Percentiles rank a stretch among this genome's conserved stretches.
phyloP scores from a whole-genome alignment of 2,329 filamentous ascomycete species.

The Claviceps monticola region DNA sequence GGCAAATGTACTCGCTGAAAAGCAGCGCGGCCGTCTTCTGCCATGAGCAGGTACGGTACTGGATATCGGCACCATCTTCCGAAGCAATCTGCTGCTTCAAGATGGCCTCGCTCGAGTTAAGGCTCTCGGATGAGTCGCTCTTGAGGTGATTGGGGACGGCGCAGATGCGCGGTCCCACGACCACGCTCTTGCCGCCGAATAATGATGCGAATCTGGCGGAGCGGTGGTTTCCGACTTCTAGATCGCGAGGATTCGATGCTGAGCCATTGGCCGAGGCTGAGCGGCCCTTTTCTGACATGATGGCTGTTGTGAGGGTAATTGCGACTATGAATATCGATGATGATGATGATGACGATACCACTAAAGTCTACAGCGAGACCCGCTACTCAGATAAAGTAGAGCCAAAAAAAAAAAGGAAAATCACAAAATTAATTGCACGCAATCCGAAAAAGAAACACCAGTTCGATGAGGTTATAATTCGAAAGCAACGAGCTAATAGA shows the following conservation, averaged over 20 bases:
- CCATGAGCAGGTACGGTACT: slow-evolving; percentile 91
- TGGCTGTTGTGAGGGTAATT: neutral
- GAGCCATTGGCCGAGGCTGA: slow-evolving; percentile 1
- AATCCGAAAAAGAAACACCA: neutral
- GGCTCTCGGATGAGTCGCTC: slow-evolving; percentile 25
- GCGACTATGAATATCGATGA: neutral
- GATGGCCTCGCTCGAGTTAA: slow-evolving; percentile 34
- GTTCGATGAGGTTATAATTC: neutral
- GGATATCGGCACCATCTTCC: slow-evolving; percentile 66
- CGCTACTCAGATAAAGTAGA: neutral
- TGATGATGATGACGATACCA: neutral
- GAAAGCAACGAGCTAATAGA: neutral
- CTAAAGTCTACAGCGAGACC: neutral
- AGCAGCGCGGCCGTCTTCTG: slow-evolving; percentile 84
- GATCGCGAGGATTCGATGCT: slow-evolving; percentile 9
- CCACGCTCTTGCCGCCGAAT: slow-evolving; percentile 26
- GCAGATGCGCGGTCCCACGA: slow-evolving; percentile 38
- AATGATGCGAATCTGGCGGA: slow-evolving; percentile 19
- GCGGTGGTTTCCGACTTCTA: slow-evolving; percentile 10
- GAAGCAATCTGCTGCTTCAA: slow-evolving; percentile 56
- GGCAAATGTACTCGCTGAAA: slow-evolving; percentile 90
- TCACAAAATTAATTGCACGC: neutral
- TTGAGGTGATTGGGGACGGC: slow-evolving; percentile 25
- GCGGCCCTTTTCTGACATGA: slow-evolving; percentile 15
- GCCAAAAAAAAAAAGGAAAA: no score